Base-by-base conservation (phyloP, 805 yeast species). In the Suhomyces kilbournensis region DNA sequence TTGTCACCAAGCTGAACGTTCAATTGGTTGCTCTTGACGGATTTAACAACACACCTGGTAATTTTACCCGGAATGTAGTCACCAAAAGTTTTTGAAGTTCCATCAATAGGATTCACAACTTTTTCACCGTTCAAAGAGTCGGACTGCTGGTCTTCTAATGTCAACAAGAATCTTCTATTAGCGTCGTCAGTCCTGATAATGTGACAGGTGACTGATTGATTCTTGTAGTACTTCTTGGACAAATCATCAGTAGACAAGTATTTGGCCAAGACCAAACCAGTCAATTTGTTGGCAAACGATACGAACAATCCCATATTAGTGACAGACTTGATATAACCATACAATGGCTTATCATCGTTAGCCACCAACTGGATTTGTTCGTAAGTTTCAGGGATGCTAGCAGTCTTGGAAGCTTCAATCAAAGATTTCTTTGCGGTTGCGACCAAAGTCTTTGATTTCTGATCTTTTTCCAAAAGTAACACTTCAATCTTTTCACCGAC, bases 271-370 rank as follows among this genome's bases (percentile, higher is more conserved):
- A 90, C 87, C 57, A 93, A 77, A 49, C 97, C 98, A 30, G 90
- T 88, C 56, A 93, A 80, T 50, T 80, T 81, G 56, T 88, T 86
- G 52, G 85, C 90, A 69, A 93, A 93, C 0, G 86, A 81, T 53
- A 93, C 87, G 65, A 93, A 93, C 10, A 90, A 75, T 57, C 98
- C 98, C 64, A 79, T 78, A 44, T 78, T 79, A n/a, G 96, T 88
- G 17, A 86, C 82, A 17, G 91, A 85, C 58, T 83, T 86, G 39
- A 93, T 82, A 65, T 77, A 92, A 43, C 98, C 99, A 52, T 81
- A 78, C 49, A 89, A 68, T 26, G 73, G 61, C 22, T 72, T 71
- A 46, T 66, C 60, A 19, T 38, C 42, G n/a, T 10, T 38, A 44
- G 72, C 71, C 8, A 82, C 79, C 12, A 76, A 70, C 19, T 62